Conservation (phyloP, 495 filamentous ascomycete species). For the Cairneyella variabilis region DNA sequence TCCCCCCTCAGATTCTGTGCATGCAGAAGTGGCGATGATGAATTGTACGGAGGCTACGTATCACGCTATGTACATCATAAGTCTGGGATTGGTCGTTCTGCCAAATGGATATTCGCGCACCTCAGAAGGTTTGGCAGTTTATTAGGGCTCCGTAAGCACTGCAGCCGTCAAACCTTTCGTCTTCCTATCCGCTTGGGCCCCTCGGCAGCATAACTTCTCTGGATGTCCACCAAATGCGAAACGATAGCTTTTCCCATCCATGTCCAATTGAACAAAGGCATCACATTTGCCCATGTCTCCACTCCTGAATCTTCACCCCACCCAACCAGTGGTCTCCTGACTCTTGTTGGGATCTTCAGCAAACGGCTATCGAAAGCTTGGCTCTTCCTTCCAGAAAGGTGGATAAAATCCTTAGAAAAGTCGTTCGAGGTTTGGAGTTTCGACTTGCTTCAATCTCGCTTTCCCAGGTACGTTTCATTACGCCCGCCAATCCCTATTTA, state of each 20-base stretch:
- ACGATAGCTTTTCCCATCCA: not conserved
- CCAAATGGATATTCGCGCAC: not conserved
- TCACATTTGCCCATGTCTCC: not conserved
- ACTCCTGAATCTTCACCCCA: not conserved
- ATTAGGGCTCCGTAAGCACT: no score
- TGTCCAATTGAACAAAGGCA: constrained; percentile 7
- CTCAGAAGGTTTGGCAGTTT: not conserved
- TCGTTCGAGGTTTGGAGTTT: not conserved
- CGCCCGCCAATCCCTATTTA: not conserved
- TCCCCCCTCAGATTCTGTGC: no score
- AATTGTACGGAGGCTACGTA: no score
- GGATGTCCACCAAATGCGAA: constrained; percentile 7
- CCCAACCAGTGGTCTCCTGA: not conserved
- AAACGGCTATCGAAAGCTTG: not conserved
- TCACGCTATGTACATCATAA: not conserved
- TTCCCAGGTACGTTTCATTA: no score
- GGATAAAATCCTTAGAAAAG: not conserved
- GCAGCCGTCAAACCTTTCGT: not conserved
- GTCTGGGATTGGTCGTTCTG: not conserved
- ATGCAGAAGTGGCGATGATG: not conserved
- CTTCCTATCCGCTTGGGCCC: not conserved
- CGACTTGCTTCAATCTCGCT: no score
- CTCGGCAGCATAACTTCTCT: no score
- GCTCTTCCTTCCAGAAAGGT: constrained; percentile 10
- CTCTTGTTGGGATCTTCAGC: no score